Base-by-base conservation (phyloP, 148 eudicot genomes). In the Camellia lanceoleosa region DNA sequence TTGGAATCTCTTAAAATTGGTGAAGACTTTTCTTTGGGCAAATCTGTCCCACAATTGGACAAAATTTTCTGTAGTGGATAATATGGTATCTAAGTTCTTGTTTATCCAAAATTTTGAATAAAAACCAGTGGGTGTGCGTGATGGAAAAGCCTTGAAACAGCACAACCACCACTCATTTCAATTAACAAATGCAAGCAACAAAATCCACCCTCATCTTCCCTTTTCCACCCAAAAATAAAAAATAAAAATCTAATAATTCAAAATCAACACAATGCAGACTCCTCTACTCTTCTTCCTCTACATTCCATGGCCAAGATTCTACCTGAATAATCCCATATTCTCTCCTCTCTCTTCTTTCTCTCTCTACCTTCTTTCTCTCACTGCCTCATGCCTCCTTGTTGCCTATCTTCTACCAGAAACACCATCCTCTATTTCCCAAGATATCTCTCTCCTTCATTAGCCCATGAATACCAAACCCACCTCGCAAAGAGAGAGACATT, bases 251-350 rank as follows among this genome's bases (percentile, higher is more conserved):
- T 10, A 60, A 7, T 70, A 13, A 64, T 4, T 12, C 63, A 77
- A 74, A 74, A 42, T 23, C 19, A 74, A 55, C 43, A 76, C 69
- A 79, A 82, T 82, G 77, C 58, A 58, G 44, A 56, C 41, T 66
- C 41, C n/a, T 58, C 74, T 67, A 74, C 41, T 65, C 72, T 44
- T 73, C 64, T 68, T 71, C 47, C 44, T 49, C 71, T 81, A 69
- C 82, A 77, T 80, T 86, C 91, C 92, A 89, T 87, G 92, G 95
- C 90, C 86, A 80, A 59, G 83, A 84, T 79, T 82, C 81, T 75
- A 62, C 80, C 82, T 75, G 85, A 84, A 79, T 84, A 88, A 88
- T 70, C 76, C 80, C 75, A 80, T 71, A 76, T 52, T 76, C 86
- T 18, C 66, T 49, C 47, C 62, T 72, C 74, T 51, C 58, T 49